These are phyloP conservation scores for Polytrichum commune DNA, from an alignment of 225 moss, liverwort and hornwort species.

Conservation along the genomic window DNA sequence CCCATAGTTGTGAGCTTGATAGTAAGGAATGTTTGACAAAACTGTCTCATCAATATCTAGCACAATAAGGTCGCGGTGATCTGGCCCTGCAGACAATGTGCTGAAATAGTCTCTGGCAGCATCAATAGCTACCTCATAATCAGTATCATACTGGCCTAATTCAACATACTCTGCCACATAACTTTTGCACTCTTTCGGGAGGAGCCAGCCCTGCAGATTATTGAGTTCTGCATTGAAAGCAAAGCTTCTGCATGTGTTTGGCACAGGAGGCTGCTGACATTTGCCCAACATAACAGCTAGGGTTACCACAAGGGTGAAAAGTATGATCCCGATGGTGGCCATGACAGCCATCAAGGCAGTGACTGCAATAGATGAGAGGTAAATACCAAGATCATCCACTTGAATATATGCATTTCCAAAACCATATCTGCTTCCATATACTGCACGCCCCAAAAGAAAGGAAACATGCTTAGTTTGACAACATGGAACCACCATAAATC, in stretches of 20 bases:
- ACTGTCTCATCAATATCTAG: slow-evolving; percentile 90
- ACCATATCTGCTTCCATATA: slow-evolving; percentile 46
- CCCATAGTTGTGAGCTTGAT: slow-evolving; percentile 64
- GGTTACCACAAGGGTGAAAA: slow-evolving; percentile 61
- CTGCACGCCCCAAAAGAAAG: slow-evolving; percentile 24
- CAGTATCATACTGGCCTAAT: slow-evolving; percentile 56
- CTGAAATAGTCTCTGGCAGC: slow-evolving; percentile 67
- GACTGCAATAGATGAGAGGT: slow-evolving; percentile 67
- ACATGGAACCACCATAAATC: background rate
- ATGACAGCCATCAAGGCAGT: slow-evolving; percentile 42
- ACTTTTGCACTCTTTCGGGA: slow-evolving; percentile 43
- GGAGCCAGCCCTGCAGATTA: slow-evolving; percentile 68
- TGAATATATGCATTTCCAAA: slow-evolving; percentile 63
- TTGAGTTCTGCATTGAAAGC: slow-evolving; percentile 70
- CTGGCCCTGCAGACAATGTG: slow-evolving; percentile 28
- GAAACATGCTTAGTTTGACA: background rate
- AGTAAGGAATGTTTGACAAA: slow-evolving; percentile 81
- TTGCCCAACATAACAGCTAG: slow-evolving; percentile 60
- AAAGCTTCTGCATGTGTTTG: slow-evolving; percentile 57
- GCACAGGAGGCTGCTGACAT: slow-evolving; percentile 28
- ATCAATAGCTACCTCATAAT: slow-evolving; percentile 60
- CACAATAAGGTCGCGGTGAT: slow-evolving; percentile 70
- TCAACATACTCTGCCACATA: slow-evolving; percentile 46
- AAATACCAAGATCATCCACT: slow-evolving; percentile 72
- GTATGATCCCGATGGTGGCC: slow-evolving; percentile 59